These are phyloP conservation scores for Phytophthora pinifolia DNA, from an alignment of 352 stramenopile species.

Conservation along the genomic window DNA sequence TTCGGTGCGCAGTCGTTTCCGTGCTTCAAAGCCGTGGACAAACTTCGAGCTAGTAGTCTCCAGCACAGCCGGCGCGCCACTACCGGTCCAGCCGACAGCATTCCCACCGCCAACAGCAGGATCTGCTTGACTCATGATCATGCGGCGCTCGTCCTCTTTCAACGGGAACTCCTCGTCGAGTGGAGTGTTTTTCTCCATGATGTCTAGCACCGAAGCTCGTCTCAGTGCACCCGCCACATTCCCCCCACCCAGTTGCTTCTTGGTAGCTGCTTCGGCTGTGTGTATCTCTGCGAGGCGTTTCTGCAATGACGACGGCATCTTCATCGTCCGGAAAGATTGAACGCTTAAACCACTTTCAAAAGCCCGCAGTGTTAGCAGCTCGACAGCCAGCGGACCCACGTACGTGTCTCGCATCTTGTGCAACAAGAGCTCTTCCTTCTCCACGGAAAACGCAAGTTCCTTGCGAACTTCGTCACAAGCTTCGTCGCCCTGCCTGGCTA, in stretches of 20 bases:
- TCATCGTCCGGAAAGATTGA: conserved; percentile 82
- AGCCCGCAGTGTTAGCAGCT: conserved; percentile 69
- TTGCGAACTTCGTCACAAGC: conserved; percentile 89
- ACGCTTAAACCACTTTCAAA: conserved; percentile 70
- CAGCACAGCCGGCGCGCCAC: conserved; percentile 2
- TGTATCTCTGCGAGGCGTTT: conserved; percentile 77
- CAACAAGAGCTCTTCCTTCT: conserved; percentile 81
- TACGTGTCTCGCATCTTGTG: conserved; percentile 85
- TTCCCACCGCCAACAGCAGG: conserved; percentile 15
- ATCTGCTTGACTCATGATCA: conserved; percentile 32
- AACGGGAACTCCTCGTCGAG: conserved; percentile 56
- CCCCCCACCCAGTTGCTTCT: conserved; percentile 7
- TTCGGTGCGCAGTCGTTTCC: conserved; percentile 73
- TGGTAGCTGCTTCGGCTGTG: conserved; percentile 26
- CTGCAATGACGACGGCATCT: conserved; percentile 64
- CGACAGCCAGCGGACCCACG: conserved; percentile 68
- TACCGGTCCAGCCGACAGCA: conserved; percentile 7
- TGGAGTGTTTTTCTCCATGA: conserved; percentile 56
- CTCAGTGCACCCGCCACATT: conserved; percentile 2
- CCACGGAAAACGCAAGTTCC: conserved; percentile 78
- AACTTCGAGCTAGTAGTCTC: conserved; percentile 21
- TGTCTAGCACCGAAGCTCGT: conserved; percentile 58
- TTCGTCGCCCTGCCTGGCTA: conserved; percentile 63
- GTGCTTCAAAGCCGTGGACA: conserved; percentile 79
- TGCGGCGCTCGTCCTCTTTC: conserved; percentile 58